phyloP scores from a whole-genome alignment of 2,329 filamentous ascomycete species.

The Rachicladosporium sp. region DNA sequence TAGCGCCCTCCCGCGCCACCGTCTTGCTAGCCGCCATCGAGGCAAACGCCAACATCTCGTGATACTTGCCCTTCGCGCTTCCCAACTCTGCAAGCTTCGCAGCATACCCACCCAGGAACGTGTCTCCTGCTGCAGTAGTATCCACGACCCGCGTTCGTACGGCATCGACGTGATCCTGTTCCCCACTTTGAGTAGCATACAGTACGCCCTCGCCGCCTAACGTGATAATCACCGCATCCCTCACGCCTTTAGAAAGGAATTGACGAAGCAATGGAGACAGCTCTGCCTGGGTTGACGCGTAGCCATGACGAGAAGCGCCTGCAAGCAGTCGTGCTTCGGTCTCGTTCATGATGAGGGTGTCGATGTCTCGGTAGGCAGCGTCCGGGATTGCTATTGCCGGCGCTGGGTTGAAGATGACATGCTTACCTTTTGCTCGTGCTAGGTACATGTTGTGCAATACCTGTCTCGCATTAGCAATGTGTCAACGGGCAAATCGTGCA shows the following conservation, averaged over 20 bases:
- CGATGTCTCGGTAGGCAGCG: constrained; percentile 53
- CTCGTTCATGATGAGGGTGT: constrained; percentile 80
- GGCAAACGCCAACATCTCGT: constrained; percentile 47
- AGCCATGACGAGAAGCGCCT: constrained; percentile 21
- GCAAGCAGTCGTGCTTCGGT: constrained; percentile 66
- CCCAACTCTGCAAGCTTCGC: constrained; percentile 30
- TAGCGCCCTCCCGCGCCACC: constrained; percentile 53
- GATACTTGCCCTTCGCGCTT: constrained; percentile 25
- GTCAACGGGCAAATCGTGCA: too few species aligned
- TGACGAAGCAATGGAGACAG: constrained; percentile 26
- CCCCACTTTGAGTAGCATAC: constrained; percentile 15
- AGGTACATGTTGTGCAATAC: constrained; percentile 19
- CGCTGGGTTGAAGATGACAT: constrained; percentile 74
- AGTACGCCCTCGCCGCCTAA: constrained; percentile 47
- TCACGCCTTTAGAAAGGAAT: constrained; percentile 59
- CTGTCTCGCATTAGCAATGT: too few species aligned
- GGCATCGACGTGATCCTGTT: constrained; percentile 31
- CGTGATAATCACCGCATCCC: constrained; percentile 71
- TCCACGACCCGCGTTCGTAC: constrained; percentile 70
- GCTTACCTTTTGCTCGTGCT: constrained; percentile 18
- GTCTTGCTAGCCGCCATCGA: constrained; percentile 52
- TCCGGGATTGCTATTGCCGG: constrained; percentile 54
- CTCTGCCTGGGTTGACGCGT: constrained; percentile 22
- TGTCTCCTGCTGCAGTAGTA: constrained; percentile 89
- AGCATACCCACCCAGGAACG: constrained; percentile 81